Conservation (phyloP, 73 alveolate genomes). For the Paramecium pentaurelia region DNA sequence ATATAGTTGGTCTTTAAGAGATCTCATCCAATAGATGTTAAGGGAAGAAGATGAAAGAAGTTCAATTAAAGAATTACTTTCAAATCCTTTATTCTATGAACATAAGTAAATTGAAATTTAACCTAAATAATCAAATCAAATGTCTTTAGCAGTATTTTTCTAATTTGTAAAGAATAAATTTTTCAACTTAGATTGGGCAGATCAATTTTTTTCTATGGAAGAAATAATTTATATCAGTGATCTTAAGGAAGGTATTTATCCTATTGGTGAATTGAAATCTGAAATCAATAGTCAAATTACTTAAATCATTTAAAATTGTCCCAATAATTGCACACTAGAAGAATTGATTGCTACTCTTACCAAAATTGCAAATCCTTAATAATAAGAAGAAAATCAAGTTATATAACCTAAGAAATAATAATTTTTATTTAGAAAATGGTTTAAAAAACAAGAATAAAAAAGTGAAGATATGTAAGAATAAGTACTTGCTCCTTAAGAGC, state of each 20-base stretch:
- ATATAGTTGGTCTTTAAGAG: slow-evolving; percentile 36
- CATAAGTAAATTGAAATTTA: neutral
- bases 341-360: neutral
- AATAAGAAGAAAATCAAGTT: neutral
- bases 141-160: slow-evolving; percentile 11
- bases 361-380: neutral
- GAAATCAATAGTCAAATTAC: neutral
- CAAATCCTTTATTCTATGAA: slow-evolving; percentile 5
- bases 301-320: neutral
- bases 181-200: slow-evolving; percentile 32
- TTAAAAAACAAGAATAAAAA: neutral
- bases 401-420: neutral
- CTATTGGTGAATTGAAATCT: slow-evolving; percentile 14
- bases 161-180: neutral
- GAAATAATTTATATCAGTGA: slow-evolving; percentile 28
- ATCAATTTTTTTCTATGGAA: neutral
- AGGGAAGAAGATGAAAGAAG: neutral
- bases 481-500: slow-evolving; percentile 13
- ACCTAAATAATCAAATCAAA: neutral
- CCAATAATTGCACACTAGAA: neutral
- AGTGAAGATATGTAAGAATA: slow-evolving; percentile 10
- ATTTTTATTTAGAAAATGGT: slow-evolving; percentile 28
- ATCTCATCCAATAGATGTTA: neutral
- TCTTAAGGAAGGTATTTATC: slow-evolving; percentile 10
- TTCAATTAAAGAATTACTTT: neutral